phyloP scores from a whole-genome alignment of 768 basidiomycete genomes.

The Russula sp. region DNA sequence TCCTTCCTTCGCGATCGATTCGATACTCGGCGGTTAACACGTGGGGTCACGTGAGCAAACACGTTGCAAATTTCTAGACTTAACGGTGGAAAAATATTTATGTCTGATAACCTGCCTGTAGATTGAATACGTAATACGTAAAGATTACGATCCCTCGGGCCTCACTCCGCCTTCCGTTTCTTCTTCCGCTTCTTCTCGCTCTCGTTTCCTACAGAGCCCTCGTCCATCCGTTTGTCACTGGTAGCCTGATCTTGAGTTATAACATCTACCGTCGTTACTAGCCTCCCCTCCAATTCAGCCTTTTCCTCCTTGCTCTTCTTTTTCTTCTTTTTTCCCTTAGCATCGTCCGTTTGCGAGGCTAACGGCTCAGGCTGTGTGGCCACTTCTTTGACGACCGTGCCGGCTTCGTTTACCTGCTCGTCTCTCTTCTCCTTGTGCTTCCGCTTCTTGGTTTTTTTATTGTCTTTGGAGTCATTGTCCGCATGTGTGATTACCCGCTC shows the following conservation, averaged over 20 bases:
- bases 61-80: background rate
- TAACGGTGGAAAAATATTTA: too few species aligned
- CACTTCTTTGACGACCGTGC: background rate
- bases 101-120: too few species aligned
- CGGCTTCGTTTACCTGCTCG: background rate
- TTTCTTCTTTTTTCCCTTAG: background rate
- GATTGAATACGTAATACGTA: too few species aligned
- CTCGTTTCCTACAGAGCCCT: background rate
- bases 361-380: background rate
- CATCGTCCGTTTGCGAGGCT: background rate
- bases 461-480: background rate
- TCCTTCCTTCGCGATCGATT: conserved; percentile 23
- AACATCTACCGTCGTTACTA: too few species aligned
- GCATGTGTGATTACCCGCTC: background rate
- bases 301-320: background rate
- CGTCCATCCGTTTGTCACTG: background rate
- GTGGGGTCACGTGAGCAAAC: conserved; percentile 8
- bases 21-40: background rate
- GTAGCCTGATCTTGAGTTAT: background rate
- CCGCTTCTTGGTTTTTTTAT: conserved; percentile 7
- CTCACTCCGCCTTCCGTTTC: background rate
- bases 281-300: background rate
- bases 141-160: too few species aligned
- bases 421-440: conserved; percentile 18
- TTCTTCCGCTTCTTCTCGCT: conserved; percentile 8